Percentiles rank a stretch among this genome's conserved stretches.
phyloP scores from a whole-genome alignment of 208 protist species.

The Leishmania turanica region DNA sequence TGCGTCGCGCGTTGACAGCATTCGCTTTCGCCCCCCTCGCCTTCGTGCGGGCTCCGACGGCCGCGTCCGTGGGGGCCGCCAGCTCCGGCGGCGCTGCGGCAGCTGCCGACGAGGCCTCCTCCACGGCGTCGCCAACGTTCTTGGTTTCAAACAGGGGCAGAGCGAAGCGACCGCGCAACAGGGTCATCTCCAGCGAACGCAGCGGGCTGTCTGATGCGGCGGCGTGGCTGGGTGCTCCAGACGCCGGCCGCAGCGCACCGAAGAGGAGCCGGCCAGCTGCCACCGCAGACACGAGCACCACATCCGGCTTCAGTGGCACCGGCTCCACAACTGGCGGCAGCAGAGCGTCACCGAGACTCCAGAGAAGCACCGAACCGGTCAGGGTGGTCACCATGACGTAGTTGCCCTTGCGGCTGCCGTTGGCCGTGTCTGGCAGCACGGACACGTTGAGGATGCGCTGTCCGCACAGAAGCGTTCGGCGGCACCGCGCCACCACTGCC shows the following conservation, averaged over 20 bases:
- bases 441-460: conserved; percentile 75
- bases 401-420: conserved; percentile 14
- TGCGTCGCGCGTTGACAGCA: neutral
- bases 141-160: conserved; percentile 60
- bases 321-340: conserved; percentile 55
- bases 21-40: neutral
- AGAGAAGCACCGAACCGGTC: conserved; percentile 41
- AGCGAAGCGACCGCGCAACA: conserved; percentile 76
- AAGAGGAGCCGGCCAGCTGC: conserved; percentile 47
- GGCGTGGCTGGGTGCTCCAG: neutral
- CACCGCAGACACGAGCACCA: conserved; percentile 49
- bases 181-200: conserved; percentile 33
- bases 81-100: neutral
- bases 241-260: conserved; percentile 26
- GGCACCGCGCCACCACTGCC: conserved; percentile 43
- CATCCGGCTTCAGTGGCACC: conserved; percentile 52
- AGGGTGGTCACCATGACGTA: conserved; percentile 31
- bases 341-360: conserved; percentile 49
- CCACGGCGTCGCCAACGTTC: conserved; percentile 33
- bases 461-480: conserved; percentile 77
- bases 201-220: conserved; percentile 5
- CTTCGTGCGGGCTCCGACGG: conserved; percentile 15
- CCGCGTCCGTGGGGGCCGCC: conserved; percentile 4
- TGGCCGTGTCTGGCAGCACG: conserved; percentile 31
- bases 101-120: neutral